Evolutionary conservation across 2,329 filamentous ascomycete species (phyloP).

Genomic region (Xylariaceae sp.): DNA sequence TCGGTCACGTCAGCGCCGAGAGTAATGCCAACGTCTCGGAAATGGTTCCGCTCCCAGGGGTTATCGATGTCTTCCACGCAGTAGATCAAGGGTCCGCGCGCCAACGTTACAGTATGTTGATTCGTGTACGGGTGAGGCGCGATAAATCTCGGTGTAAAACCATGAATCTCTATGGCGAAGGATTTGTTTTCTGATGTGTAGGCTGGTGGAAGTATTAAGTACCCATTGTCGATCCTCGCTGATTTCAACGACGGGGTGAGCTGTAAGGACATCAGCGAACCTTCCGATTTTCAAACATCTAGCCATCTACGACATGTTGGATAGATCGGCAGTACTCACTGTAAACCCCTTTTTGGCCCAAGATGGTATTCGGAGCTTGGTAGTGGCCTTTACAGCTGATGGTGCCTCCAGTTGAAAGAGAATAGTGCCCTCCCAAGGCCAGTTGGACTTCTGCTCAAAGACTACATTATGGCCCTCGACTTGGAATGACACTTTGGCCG

Average conservation of each 20-base stretch:
- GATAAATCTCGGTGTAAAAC: slow-evolving; percentile 45
- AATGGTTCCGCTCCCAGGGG: slow-evolving; percentile 51
- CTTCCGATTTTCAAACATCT: slow-evolving; percentile 5
- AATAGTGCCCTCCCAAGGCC: slow-evolving; percentile 54
- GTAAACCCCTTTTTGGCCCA: slow-evolving; percentile 41
- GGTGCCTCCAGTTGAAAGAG: slow-evolving; percentile 39
- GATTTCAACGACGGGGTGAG: slow-evolving; percentile 33
- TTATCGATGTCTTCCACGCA: slow-evolving; percentile 59
- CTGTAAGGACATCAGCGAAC: slow-evolving; percentile 19
- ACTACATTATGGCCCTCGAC: slow-evolving; percentile 32
- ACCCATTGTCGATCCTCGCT: slow-evolving; percentile 41
- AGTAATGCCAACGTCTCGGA: slow-evolving; percentile 40
- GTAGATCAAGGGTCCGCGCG: slow-evolving; percentile 56
- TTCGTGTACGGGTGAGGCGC: slow-evolving; percentile 53
- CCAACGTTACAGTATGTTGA: slow-evolving; percentile 50
- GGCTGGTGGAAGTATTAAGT: slow-evolving; percentile 41
- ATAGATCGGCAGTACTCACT: slow-evolving; percentile 13
- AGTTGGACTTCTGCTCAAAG: slow-evolving; percentile 49
- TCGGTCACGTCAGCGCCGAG: slow-evolving; percentile 19
- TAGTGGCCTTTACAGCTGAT: slow-evolving; percentile 30
- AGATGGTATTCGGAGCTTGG: slow-evolving; percentile 50
- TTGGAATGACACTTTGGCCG: slow-evolving; percentile 41
- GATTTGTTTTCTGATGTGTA: slow-evolving; percentile 37
- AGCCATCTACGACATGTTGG: not conserved
- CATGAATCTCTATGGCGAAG: slow-evolving; percentile 43